Evolutionary conservation across 768 basidiomycete genomes (phyloP), one percentile per base, ranked within the genome.

Genomic region (Tulasnella sp.): DNA sequence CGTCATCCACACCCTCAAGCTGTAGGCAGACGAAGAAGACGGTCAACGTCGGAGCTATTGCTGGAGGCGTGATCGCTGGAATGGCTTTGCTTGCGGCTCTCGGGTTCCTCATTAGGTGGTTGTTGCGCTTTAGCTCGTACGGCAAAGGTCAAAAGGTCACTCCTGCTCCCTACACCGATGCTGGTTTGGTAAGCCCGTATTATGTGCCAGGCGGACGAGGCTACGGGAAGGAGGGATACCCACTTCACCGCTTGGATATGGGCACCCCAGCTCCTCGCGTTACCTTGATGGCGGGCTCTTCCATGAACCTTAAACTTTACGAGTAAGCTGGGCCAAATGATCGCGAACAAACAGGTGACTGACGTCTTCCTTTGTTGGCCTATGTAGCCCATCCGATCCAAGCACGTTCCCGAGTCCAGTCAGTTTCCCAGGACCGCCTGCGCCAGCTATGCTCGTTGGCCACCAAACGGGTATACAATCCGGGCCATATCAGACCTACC

Each of bases 51-150:
- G 73, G 77, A 18, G 39, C 77, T 23, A 78, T 78, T 32, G 77
- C 61, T 20, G 77, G 77, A n/a, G 77, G 77, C 26, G 77, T 78
- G 11, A 55, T 78, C 29, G 77, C 72, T 32, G 77, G 77, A 15
- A 61, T 78, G 40, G 77, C 51, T 13, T n/a, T 37, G 32, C 23
- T 78, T 5, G 73, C 70, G 4, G 42, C 73, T 23, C 18, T 78
- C 15, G 77, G 26, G 29, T 26, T 67, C n/a, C 40, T 39, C 5
- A 37, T 57, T 39, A n/a, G 44, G 42, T 73, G 2, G 4, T 74
- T 42, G 37, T 6, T 73, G 23, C 72, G 44, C 23, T 73, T 42
- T 15, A 72, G 77, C 37, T 40, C 39, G 40, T 37, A 70, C 37
- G 57, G 70, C 61, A 77, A 77, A 70, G 76, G 76, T 23, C 39